Percentiles rank a stretch among this genome's conserved stretches.
These are phyloP conservation scores for Periconia macrospinosa DNA, from an alignment of 2,329 filamentous ascomycete species.

Conservation along the genomic window DNA sequence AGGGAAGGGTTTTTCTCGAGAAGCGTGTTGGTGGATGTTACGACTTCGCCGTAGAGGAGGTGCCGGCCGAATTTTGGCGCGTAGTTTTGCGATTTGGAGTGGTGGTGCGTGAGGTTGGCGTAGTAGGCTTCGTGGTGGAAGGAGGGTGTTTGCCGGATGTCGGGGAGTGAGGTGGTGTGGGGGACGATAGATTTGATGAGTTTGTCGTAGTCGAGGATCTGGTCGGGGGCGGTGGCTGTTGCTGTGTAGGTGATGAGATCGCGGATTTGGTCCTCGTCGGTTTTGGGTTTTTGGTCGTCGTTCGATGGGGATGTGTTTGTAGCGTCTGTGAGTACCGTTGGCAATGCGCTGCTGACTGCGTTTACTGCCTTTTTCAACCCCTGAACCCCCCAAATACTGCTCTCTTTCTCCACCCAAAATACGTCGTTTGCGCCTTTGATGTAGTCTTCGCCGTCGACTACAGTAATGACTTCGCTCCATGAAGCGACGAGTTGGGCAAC, in stretches of 20 bases:
- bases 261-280: constrained; percentile 31
- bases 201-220: constrained; percentile 73
- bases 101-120: constrained; percentile 69
- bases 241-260: constrained; percentile 32
- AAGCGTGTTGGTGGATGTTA: constrained; percentile 92
- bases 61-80: constrained; percentile 70
- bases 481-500: constrained; percentile 69
- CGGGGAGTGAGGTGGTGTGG: constrained; percentile 69
- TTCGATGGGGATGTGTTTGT: constrained; percentile 11
- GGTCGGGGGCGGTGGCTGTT: constrained; percentile 48
- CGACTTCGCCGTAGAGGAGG: constrained; percentile 85
- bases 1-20: constrained; percentile 89
- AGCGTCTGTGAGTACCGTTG: constrained; percentile 20
- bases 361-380: constrained; percentile 40
- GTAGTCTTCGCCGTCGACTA: constrained; percentile 68
- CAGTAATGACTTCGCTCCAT: constrained; percentile 67
- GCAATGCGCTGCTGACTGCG: constrained; percentile 28
- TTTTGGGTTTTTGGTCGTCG: constrained; percentile 23
- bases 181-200: constrained; percentile 73
- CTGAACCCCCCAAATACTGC: constrained; percentile 46
- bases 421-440: constrained; percentile 81
- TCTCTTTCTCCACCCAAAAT: constrained; percentile 73
- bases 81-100: constrained; percentile 58
- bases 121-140: constrained; percentile 86
- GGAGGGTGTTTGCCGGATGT: constrained; percentile 73